Base-by-base conservation (phyloP, 2,329 filamentous ascomycete genomes). In the Diplodia mutila region DNA sequence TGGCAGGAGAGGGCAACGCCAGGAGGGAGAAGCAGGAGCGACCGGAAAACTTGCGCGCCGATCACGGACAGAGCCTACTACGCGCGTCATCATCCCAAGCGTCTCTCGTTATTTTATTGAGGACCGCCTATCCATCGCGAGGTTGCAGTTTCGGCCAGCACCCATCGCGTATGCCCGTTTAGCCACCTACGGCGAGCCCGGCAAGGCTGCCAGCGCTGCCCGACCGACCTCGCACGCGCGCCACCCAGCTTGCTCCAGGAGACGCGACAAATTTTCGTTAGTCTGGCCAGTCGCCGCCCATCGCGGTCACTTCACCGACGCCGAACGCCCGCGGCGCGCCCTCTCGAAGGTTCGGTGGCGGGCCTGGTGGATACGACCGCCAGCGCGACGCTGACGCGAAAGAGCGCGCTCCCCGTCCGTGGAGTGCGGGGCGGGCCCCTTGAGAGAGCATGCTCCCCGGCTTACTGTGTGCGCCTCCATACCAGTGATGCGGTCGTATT, bases 321-420 rank as follows among this genome's bases (percentile, higher is more conserved):
- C 42, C 59, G 42, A 6, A 2, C 46, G 29, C 5, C 29, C n/a
- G 42, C 59, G 39, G 42, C 42, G 39, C 57, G 25, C 16, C 16
- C 46, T 61, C 59, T 49, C 59, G 59, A 63, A 61, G 57, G 23
- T 61, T 61, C 57, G 37, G 27, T 23, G 21, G 37, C 11, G 25
- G 4, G 54, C 37, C n/a, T 21, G 39, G 57, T 42, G 57, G 55
- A 25, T 37, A 48, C 59, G 42, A 16, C n/a, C 34, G 42, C 39
- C 27, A 32, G 29, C 59, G 59, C 59, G 59, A 63, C n/a, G 55
- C 55, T 46, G 55, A 59, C 55, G 55, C 55, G 55, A 59, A 59
- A 21, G 59, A 25, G 42, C 57, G 57, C 37, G 39, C 29, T 54
- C 27, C 27, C 27, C 52, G 52, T 18, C 39, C 16, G 6, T 21